Evolutionary conservation across 2,329 filamentous ascomycete species (phyloP).

Genomic region (Blumeria graminis): DNA sequence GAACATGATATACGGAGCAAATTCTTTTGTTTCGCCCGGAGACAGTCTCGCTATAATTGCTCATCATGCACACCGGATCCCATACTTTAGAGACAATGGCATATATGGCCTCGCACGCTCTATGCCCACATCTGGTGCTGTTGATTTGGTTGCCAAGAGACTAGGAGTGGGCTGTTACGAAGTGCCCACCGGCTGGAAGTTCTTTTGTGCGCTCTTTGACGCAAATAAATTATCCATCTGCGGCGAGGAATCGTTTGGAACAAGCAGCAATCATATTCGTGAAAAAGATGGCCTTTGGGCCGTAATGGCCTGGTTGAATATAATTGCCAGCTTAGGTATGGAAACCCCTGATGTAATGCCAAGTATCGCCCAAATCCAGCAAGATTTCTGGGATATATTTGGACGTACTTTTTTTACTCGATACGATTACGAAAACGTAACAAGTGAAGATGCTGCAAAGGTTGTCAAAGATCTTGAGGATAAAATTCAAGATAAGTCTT

Average conservation of each 20-base stretch:
- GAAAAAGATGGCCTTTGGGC: slow-evolving; percentile 99
- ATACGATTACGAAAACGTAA: slow-evolving; percentile 93
- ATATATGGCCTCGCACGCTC: slow-evolving; percentile 87
- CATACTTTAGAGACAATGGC: slow-evolving; percentile 94
- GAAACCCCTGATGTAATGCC: slow-evolving; percentile 57
- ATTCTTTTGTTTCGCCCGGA: slow-evolving; percentile 86
- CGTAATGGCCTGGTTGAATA: slow-evolving; percentile 92
- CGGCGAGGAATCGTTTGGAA: slow-evolving; percentile 94
- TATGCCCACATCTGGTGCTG: slow-evolving; percentile 91
- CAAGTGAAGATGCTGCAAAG: slow-evolving; percentile 75
- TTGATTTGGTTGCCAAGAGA: slow-evolving; percentile 87
- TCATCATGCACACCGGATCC: slow-evolving; percentile 86
- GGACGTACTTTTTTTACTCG: slow-evolving; percentile 97
- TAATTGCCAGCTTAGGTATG: slow-evolving; percentile 81
- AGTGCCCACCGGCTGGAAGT: slow-evolving; percentile 97
- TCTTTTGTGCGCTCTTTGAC: slow-evolving; percentile 92
- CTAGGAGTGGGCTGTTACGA: slow-evolving; percentile 84
- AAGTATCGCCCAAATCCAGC: slow-evolving; percentile 87
- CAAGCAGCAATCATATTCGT: slow-evolving; percentile 92
- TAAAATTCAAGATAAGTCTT: slow-evolving; percentile 47
- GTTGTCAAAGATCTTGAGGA: slow-evolving; percentile 61
- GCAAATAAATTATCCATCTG: slow-evolving; percentile 93
- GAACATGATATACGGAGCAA: slow-evolving; percentile 99
- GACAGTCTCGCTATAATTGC: slow-evolving; percentile 96
- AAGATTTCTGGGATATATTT: slow-evolving; percentile 90